These are phyloP conservation scores for Canavalia ensiformis DNA, from an alignment of 306 rosid species.

Conservation along the genomic window DNA sequence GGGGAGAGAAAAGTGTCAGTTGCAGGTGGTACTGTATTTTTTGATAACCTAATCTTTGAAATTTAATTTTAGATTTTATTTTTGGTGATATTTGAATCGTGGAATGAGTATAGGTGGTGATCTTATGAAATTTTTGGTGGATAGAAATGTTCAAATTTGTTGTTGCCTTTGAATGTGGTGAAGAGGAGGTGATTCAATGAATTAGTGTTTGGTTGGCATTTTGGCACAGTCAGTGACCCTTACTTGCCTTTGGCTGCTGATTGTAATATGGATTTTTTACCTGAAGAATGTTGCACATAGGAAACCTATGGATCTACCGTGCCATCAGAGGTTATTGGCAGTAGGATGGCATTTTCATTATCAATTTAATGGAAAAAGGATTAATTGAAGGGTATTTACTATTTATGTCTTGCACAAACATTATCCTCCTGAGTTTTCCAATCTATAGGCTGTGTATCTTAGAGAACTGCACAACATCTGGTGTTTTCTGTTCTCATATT, in stretches of 20 bases:
- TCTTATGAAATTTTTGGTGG: background rate
- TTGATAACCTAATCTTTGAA: background rate
- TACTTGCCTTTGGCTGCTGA: background rate
- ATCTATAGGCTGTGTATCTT: slow-evolving; percentile 5
- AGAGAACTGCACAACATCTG: background rate
- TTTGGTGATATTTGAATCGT: background rate
- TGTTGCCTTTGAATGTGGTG: background rate
- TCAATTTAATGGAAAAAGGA: background rate
- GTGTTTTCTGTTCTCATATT: slow-evolving; percentile 18
- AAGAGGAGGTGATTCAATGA: background rate
- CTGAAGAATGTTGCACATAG: background rate
- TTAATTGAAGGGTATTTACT: background rate
- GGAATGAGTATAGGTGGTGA: background rate
- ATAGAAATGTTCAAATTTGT: background rate
- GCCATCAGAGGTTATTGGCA: background rate
- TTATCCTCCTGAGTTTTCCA: background rate
- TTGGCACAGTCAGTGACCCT: background rate
- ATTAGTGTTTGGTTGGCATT: background rate
- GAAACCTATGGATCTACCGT: background rate
- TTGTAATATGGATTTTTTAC: background rate
- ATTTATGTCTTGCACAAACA: background rate
- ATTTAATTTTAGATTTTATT: background rate
- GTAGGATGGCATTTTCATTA: background rate
- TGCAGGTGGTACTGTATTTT: background rate
- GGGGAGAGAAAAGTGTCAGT: background rate